Base-by-base conservation (phyloP, 352 stramenopile genomes). In the Phytophthora brassicae region DNA sequence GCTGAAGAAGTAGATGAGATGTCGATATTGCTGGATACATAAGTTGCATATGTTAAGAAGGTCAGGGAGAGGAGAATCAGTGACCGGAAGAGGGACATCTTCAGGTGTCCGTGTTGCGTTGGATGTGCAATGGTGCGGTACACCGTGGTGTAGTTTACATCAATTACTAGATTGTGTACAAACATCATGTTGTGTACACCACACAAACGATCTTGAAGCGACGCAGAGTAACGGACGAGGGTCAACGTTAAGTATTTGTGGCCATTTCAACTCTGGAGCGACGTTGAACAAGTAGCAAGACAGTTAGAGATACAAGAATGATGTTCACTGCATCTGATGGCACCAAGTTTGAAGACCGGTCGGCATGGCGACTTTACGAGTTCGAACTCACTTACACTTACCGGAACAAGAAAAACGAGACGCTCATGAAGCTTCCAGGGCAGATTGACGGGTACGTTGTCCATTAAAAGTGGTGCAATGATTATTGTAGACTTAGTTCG, bases 311-410 rank as follows among this genome's bases (percentile, higher is more conserved):
- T 9, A 39, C 33, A 39, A 12, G 36, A 42, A 61, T 74, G 49
- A 60, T 64, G 56, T 97, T 95, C 60, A 86, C 78, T 23, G 88
- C 89, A n/a, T 90, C 72, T n/a, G 89, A 97, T 64, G 89, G 90
- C 17, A 95, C 74, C 38, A 79, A 79, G 65, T 97, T 97, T 28
- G 77, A 88, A 35, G 84, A 96, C 66, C 82, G 88, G 47, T 68
- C 78, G 42, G 76, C 75, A 19, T 97, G 88, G 79, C 79, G 86
- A 33, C 81, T 89, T 53, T 95, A 97, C 60, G 88, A 97, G 70
- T 96, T 97, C 66, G 86, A 96, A 56, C 94, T 85, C 45, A 94
- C 94, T 51, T 98, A 95, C 72, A 96, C 90, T 47, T 97, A 97
- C 75, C 81, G 86, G 41, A 89, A 95, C 76, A 90, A 90, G 63